Evolutionary conservation across 495 filamentous ascomycete species (phyloP), one percentile per base, ranked within the genome.

Genomic region (Aspergillus kassunensis): DNA sequence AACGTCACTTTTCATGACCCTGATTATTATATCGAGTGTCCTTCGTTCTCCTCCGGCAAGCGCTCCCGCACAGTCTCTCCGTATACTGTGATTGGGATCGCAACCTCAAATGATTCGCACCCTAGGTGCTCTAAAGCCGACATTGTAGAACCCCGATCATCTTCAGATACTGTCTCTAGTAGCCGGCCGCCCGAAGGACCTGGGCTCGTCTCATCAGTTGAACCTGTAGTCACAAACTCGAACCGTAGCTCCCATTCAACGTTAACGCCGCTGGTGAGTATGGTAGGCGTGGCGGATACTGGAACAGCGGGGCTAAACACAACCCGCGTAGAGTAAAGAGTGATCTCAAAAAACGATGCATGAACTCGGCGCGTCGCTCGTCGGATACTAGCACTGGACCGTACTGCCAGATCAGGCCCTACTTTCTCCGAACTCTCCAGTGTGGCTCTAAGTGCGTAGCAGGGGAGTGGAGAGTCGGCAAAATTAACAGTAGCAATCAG

Each of bases 101-200:
- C 80, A 39, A 96, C 85, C 63, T 96, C 91, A 69, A 96, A 96
- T 15, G 85, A 90, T 74, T 96, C 91, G 57, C 89, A 91, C 15
- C 80, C 75, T 49, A 96, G 59, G 54, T 81, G 81, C 69, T 95
- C 88, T 53, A 84, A 78, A 1, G 89, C 85, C 3, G 85, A 85
- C 31, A 89, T 60, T 1, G 88, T 76, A 2, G 76, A 74, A 0
- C 89, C 89, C 20, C 88, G 72, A 51, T 96, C 89, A 64, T 95
- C 89, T 60, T 87, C 82, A 77, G 70, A 64, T 76, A 73, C 45
- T 11, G 68, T 58, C 54, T 83, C 80, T 34, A 81, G 69, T 7
- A 82, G 59, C 5, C 60, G 59, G 8, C 58, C 67, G 0, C 73
- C 73, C 0, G 69, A 77, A 20, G 70, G 65, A 4, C 61, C 60